These are phyloP conservation scores for Ophiorrhiza pumila DNA, from an alignment of 257 asterid species.

Conservation along the genomic window DNA sequence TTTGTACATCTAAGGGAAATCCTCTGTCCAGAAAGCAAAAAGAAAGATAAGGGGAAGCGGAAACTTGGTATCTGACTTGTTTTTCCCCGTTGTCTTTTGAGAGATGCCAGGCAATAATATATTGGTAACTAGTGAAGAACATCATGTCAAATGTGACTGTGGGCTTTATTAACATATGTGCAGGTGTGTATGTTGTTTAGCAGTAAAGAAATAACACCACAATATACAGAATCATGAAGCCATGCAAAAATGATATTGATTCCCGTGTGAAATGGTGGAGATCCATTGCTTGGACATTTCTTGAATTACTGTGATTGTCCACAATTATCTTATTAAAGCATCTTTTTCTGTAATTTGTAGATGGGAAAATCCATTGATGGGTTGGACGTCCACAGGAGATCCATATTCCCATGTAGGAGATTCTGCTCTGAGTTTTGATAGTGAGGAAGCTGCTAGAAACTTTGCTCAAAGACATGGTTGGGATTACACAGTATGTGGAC, in stretches of 20 bases:
- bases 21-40: not conserved
- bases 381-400: conserved; percentile 99
- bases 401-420: conserved; percentile 97
- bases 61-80: not conserved
- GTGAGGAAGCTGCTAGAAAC: conserved; percentile 75
- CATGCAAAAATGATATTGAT: not conserved
- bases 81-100: too few relatives aligned
- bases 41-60: not conserved
- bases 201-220: too few relatives aligned
- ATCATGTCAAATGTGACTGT: not conserved
- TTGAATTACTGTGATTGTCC: not conserved
- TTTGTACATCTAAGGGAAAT: not conserved
- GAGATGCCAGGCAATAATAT: too few relatives aligned
- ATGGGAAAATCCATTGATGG: conserved; percentile 99
- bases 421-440: conserved; percentile 74
- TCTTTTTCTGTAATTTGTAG: conserved; percentile 36
- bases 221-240: not conserved
- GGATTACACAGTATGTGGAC: conserved; percentile 64
- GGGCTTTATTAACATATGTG: not conserved
- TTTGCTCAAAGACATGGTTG: conserved; percentile 92
- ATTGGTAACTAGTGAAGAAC: not conserved
- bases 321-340: not conserved
- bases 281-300: not conserved
- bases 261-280: not conserved
- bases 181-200: not conserved